phyloP scores from a whole-genome alignment of 257 asterid species.

The Petunia axillaris region DNA sequence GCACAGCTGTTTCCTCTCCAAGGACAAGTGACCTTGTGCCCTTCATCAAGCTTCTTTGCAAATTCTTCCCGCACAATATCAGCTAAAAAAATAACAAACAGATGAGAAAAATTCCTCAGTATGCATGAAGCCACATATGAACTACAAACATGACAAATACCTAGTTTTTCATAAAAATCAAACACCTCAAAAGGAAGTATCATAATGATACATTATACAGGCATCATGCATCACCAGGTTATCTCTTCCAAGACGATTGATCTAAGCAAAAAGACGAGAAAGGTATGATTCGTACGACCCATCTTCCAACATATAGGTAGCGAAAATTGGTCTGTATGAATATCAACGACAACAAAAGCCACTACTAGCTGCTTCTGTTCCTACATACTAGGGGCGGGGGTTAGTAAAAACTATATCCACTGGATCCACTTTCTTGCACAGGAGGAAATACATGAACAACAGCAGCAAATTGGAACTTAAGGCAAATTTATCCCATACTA shows the following conservation, averaged over 20 bases:
- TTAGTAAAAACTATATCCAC: constrained; percentile 14
- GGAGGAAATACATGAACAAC: constrained; percentile 7
- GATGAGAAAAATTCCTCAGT: constrained; percentile 31
- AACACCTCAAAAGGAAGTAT: constrained; percentile 4
- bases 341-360: constrained; percentile 7
- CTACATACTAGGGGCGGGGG: constrained; percentile 3
- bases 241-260: neutral
- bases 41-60: constrained; percentile 75
- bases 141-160: constrained; percentile 16
- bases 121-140: constrained; percentile 25
- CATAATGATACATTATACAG: constrained; percentile 4
- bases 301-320: constrained; percentile 19
- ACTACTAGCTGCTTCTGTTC: neutral
- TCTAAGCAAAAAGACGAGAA: neutral
- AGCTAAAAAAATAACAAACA: constrained; percentile 49
- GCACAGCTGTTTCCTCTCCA: constrained; percentile 95
- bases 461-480: neutral
- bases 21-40: constrained; percentile 79
- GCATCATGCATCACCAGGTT: neutral
- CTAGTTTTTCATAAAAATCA: neutral
- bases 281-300: neutral
- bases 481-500: neutral
- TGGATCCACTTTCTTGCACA: constrained; percentile 15
- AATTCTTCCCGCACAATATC: constrained; percentile 81
- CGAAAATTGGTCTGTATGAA: neutral